phyloP scores from a whole-genome alignment of 495 filamentous ascomycete species.

The Aspergillus ellipticus region DNA sequence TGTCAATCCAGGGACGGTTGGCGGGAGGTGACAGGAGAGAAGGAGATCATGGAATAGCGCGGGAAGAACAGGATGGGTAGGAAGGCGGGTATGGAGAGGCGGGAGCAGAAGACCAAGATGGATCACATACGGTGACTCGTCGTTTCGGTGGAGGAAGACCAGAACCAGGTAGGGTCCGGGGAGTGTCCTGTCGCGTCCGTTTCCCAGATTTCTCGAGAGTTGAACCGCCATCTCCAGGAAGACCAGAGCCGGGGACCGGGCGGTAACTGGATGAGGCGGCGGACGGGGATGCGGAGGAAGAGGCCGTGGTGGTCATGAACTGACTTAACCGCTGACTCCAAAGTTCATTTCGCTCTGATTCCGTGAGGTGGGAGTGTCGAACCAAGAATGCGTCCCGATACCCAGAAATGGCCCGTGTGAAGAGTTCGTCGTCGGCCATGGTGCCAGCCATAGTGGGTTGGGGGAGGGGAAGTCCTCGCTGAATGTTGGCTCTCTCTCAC shows the following conservation, averaged over 20 bases:
- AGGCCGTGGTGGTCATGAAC: conserved; percentile 32
- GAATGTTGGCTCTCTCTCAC: conserved; percentile 11
- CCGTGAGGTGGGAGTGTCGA: conserved; percentile 43
- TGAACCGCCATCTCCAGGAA: conserved; percentile 17
- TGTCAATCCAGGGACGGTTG: conserved; percentile 45
- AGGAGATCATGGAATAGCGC: conserved; percentile 20
- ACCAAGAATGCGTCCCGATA: conserved; percentile 46
- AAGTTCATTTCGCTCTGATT: conserved; percentile 41
- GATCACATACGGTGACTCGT: conserved; percentile 50
- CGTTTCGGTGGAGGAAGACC: conserved; percentile 45
- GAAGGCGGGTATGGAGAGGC: conserved; percentile 22
- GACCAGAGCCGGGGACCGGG: conserved; percentile 21
- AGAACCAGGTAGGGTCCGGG: conserved; percentile 40
- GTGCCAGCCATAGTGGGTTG: conserved; percentile 33
- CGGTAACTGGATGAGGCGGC: conserved; percentile 18
- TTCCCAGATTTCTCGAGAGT: conserved; percentile 37
- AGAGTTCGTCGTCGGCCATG: conserved; percentile 42
- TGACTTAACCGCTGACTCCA: conserved; percentile 42
- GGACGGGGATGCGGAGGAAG: conserved; percentile 11
- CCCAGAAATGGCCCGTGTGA: conserved; percentile 43
- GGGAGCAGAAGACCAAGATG: conserved; percentile 42
- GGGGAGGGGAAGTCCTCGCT: conserved; percentile 15
- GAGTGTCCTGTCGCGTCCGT: conserved; percentile 45
- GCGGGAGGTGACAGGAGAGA: conserved; percentile 19
- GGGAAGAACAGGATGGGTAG: conserved; percentile 23